A percentile compares a stretch with the other conserved stretches of the same genome.
phyloP scores from a whole-genome alignment of 257 asterid species.

The Solanum pinnatisectum region DNA sequence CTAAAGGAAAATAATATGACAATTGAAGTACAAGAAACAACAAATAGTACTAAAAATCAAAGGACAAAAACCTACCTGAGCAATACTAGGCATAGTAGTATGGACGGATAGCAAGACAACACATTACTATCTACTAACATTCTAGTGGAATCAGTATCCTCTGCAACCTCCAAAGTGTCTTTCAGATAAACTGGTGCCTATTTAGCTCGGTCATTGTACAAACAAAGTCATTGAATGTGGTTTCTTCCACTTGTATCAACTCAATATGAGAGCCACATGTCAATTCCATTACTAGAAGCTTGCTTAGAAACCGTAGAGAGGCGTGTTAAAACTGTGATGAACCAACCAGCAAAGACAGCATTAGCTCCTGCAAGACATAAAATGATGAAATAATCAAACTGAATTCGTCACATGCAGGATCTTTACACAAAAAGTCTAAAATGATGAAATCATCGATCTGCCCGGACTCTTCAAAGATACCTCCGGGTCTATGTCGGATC shows the following conservation, averaged over 20 bases:
- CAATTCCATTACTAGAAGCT: conserved; percentile 94
- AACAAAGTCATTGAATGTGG: conserved; percentile 47
- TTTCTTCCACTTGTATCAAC: conserved; percentile 66
- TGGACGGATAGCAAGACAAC: too few relatives aligned
- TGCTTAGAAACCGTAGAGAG: conserved; percentile 79
- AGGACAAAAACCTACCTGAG: too few relatives aligned
- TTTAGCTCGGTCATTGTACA: too few relatives aligned
- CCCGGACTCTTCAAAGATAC: neutral
- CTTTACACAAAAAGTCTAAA: neutral
- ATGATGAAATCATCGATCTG: neutral
- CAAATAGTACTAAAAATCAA: too few relatives aligned
- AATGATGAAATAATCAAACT: conserved; percentile 3
- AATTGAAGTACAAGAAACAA: too few relatives aligned
- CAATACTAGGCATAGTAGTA: too few relatives aligned
- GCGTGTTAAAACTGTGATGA: conserved; percentile 42
- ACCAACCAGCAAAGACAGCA: conserved; percentile 83
- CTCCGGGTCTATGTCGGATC: neutral
- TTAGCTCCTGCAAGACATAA: conserved; percentile 55
- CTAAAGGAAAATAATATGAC: too few relatives aligned
- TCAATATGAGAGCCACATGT: conserved; percentile 91
- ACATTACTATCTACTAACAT: too few relatives aligned
- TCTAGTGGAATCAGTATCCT: too few relatives aligned
- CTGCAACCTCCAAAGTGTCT: too few relatives aligned
- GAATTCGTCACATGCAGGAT: neutral
- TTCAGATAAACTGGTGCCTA: too few relatives aligned